Conservation (phyloP, 352 stramenopile genomes). For the Globisporangium emineosum region DNA sequence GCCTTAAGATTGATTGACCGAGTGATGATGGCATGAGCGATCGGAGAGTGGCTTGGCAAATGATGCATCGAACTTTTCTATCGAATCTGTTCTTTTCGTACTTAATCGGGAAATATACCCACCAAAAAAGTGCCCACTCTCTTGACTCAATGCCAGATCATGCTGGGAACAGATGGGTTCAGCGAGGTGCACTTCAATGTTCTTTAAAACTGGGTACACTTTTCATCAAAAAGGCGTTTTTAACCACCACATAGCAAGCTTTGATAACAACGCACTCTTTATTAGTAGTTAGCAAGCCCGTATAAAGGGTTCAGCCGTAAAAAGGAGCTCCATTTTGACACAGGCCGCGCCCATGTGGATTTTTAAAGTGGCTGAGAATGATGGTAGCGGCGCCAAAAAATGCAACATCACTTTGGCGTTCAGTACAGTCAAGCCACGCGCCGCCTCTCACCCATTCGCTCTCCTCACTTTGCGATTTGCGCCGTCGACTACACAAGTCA, state of each 20-base stretch:
- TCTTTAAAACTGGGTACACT: not conserved
- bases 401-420: not conserved
- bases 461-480: slow-evolving; percentile 9
- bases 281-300: not conserved
- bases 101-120: not conserved
- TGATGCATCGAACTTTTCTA: not conserved
- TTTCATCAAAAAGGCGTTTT: not conserved
- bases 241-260: not conserved
- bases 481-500: not conserved
- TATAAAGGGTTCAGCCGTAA: not conserved
- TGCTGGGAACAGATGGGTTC: slow-evolving; percentile 7
- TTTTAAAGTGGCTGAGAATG: slow-evolving; percentile 5
- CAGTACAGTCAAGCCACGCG: too few relatives aligned
- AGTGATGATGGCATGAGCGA: too few relatives aligned
- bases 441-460: not conserved
- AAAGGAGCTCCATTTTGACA: not conserved
- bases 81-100: slow-evolving; percentile 2
- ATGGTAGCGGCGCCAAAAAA: not conserved
- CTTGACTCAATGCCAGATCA: not conserved
- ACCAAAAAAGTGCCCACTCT: slow-evolving; percentile 9
- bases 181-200: slow-evolving; percentile 6
- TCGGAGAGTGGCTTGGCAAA: not conserved
- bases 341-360: not conserved
- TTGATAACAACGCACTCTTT: not conserved
- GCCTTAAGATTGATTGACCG: too few relatives aligned